A percentile compares a stretch with the other conserved stretches of the same genome.
Evolutionary conservation across 306 rosid species (phyloP).

Genomic region (Dalbergia cochinchinensis): DNA sequence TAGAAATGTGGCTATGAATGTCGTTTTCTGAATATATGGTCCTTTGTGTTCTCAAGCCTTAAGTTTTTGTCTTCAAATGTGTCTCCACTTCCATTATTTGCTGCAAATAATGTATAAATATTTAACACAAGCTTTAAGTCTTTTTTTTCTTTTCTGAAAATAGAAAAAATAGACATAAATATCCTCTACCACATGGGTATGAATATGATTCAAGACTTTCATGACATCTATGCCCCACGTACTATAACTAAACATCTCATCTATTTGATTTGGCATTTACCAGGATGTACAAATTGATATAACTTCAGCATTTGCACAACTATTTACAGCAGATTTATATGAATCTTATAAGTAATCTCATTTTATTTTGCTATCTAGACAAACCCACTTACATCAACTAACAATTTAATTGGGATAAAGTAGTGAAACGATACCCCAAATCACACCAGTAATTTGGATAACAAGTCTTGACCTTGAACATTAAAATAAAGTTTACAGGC

Average conservation of each 20-base stretch:
- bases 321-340: too few relatives aligned
- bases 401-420: too few relatives aligned
- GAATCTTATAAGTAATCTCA: too few relatives aligned
- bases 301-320: too few relatives aligned
- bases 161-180: not conserved
- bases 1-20: not conserved
- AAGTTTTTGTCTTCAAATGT: not conserved
- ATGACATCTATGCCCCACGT: not conserved
- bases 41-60: not conserved
- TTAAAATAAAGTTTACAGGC: too few relatives aligned
- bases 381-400: too few relatives aligned
- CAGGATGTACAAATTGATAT: too few relatives aligned
- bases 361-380: too few relatives aligned
- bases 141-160: not conserved
- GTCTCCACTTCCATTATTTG: conserved; percentile 23
- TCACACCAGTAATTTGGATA: too few relatives aligned
- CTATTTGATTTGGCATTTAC: not conserved
- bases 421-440: too few relatives aligned
- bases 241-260: not conserved
- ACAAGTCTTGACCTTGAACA: too few relatives aligned
- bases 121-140: not conserved
- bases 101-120: not conserved
- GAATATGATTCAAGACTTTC: not conserved
- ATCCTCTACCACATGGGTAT: not conserved
- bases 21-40: not conserved